phyloP scores from a whole-genome alignment of 202 grass and related monocot species.

The Carex arenaria region DNA sequence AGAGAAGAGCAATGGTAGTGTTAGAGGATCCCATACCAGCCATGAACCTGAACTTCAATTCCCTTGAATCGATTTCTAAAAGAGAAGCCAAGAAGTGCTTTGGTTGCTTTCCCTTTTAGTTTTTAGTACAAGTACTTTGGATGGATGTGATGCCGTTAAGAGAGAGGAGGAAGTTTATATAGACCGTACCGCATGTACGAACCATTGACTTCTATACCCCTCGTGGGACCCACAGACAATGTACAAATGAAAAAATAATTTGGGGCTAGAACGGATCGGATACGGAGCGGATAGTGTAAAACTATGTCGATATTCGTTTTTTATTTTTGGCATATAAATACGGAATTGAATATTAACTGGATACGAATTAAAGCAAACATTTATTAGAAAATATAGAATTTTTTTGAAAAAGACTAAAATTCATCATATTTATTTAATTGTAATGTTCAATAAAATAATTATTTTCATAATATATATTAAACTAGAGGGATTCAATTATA shows the following conservation, averaged over 20 bases:
- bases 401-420: too few relatives aligned
- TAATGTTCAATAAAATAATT: too few relatives aligned
- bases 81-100: not conserved
- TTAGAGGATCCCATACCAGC: not conserved
- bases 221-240: not conserved
- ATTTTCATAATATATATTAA: too few relatives aligned
- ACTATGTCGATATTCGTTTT: too few relatives aligned
- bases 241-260: not conserved
- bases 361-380: too few relatives aligned
- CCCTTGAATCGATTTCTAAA: not conserved
- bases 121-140: not conserved
- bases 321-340: too few relatives aligned
- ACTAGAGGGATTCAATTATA: too few relatives aligned
- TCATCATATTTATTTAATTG: too few relatives aligned
- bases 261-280: too few relatives aligned
- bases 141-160: not conserved
- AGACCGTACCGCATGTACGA: not conserved
- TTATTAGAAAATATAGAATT: too few relatives aligned
- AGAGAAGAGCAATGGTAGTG: not conserved
- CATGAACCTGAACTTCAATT: slow-evolving; percentile 20
- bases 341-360: too few relatives aligned
- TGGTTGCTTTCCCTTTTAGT: not conserved
- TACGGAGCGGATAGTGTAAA: too few relatives aligned
- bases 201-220: not conserved
- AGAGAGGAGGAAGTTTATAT: not conserved